These are phyloP conservation scores for apple (Malus domestica) DNA, from an alignment of 306 rosid species.

Conservation along the genomic window ASM211411v1 NC_041802.1:8016001-8016500, in stretches of 20 bases:
- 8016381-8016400: not conserved
- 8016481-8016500: not conserved
- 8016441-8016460: not conserved
- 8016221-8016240: not conserved
- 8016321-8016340: not conserved
- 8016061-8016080: constrained; percentile 32
- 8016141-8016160: constrained; percentile 18
- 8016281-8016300: not conserved
- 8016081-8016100: constrained; percentile 99
- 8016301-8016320: not conserved
- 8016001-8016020: not conserved
- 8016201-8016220: not conserved
- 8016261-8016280: not conserved
- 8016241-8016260: not conserved
- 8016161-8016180: not conserved
- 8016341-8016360: not conserved
- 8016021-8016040: constrained; percentile 5
- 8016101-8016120: constrained; percentile 79
- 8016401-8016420: not conserved
- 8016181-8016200: not conserved
- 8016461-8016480: not conserved
- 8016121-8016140: constrained; percentile 95
- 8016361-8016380: not conserved
- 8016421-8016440: not conserved
- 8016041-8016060: constrained; percentile 18